Evolutionary conservation across 495 filamentous ascomycete genomes (phyloP).

Genomic region (Aspergillus diversus): DNA sequence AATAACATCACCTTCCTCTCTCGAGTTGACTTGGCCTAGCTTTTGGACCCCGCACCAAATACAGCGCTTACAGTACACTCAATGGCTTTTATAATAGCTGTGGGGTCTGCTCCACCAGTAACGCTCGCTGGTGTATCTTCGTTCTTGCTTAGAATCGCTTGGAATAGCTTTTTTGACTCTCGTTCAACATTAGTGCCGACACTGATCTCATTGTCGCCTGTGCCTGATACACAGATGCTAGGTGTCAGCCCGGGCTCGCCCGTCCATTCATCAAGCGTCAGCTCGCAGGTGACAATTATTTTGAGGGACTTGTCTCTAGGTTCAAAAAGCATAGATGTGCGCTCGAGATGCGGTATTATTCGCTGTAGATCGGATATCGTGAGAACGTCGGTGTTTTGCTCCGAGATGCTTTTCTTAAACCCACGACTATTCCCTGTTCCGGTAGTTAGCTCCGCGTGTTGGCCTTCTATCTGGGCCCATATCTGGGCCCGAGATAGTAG

Average conservation of each 20-base stretch:
- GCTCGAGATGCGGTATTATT: slow-evolving; percentile 43
- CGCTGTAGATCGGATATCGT: slow-evolving; percentile 33
- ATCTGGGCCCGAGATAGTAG: slow-evolving; percentile 41
- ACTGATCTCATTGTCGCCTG: slow-evolving; percentile 17
- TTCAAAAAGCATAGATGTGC: slow-evolving; percentile 44
- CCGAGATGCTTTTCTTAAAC: not conserved
- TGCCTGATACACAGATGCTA: slow-evolving; percentile 37
- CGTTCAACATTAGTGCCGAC: slow-evolving; percentile 37
- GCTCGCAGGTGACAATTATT: slow-evolving; percentile 38
- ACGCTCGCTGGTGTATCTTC: slow-evolving; percentile 6
- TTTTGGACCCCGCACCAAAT: slow-evolving; percentile 26
- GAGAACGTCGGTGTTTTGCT: slow-evolving; percentile 19
- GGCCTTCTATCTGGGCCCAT: slow-evolving; percentile 41
- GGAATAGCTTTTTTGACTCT: slow-evolving; percentile 46
- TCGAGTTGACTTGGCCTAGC: too few relatives aligned
- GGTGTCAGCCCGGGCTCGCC: slow-evolving; percentile 43
- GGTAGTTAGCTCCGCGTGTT: slow-evolving; percentile 25
- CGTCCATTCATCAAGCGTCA: slow-evolving; percentile 46
- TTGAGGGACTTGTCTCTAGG: slow-evolving; percentile 24
- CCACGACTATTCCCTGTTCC: not conserved
- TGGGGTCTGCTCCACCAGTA: slow-evolving; percentile 24
- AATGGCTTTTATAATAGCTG: slow-evolving; percentile 40
- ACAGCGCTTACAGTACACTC: slow-evolving; percentile 40
- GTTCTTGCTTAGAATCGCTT: slow-evolving; percentile 39
- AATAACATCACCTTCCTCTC: not conserved